Evolutionary conservation across 2,329 filamentous ascomycete genomes (phyloP).

Genomic region (Clarireedia paspali): DNA sequence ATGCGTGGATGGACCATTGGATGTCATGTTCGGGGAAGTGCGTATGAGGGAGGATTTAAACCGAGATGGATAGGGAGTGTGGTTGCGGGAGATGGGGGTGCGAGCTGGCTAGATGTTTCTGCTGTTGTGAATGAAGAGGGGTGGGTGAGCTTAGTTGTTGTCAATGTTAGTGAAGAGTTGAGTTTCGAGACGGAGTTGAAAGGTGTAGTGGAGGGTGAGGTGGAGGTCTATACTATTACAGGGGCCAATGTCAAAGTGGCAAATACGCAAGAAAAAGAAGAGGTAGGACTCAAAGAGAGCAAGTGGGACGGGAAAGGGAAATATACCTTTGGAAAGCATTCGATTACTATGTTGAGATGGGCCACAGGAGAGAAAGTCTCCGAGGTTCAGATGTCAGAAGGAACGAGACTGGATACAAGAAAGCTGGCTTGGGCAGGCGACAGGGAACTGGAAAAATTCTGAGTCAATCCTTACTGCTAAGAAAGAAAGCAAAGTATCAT

Average conservation of each 20-base stretch:
- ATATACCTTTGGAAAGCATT: conserved; percentile 62
- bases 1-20: conserved; percentile 68
- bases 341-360: conserved; percentile 58
- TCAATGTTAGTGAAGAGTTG: conserved; percentile 59
- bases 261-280: conserved; percentile 56
- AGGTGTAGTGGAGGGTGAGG: conserved; percentile 42
- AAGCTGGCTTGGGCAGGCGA: conserved; percentile 23
- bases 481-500: too few species aligned
- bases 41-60: conserved; percentile 59
- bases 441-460: conserved; percentile 1
- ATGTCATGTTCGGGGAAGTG: conserved; percentile 53
- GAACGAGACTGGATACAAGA: conserved; percentile 20
- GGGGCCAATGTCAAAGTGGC: conserved; percentile 48
- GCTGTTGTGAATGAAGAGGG: conserved; percentile 52
- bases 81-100: conserved; percentile 45
- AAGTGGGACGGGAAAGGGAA: conserved; percentile 55
- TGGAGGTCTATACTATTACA: conserved; percentile 56
- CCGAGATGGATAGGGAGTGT: conserved; percentile 58
- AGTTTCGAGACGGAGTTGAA: conserved; percentile 52
- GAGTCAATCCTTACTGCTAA: background rate
- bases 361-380: conserved; percentile 27
- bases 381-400: conserved; percentile 20
- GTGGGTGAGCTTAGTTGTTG: conserved; percentile 58
- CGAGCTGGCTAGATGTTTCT: conserved; percentile 63
- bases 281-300: conserved; percentile 52